Base-by-base conservation (phyloP, 352 stramenopile species). In the Hyaloperonospora arabidopsidis region DNA sequence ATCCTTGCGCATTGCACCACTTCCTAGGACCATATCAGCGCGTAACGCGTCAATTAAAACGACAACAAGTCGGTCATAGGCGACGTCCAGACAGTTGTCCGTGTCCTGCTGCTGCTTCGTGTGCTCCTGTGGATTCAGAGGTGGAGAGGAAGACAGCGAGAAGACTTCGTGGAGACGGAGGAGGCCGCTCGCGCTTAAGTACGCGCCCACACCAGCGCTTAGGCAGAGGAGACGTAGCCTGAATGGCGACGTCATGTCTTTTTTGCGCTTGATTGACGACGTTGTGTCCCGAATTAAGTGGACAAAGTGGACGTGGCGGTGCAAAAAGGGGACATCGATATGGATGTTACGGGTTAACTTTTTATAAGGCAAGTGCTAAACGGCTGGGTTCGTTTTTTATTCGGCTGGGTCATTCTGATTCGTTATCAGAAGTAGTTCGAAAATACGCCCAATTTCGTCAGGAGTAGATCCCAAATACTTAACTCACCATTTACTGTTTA, bases 41-140 rank as follows among this genome's bases (percentile, higher is more conserved):
- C 86, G 79, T 28, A 95, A 45, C 0, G 86, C 86, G 54, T 95
- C 86, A 54, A 95, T 86, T 8, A 95, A 71, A 43, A 95, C 83
- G 54, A 95, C 57, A 18, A 95, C 79, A 7, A 95, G 60, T 11
- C 86, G 76, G 49, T 89, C 86, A 45, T 88, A 95, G 7, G 50
- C 49, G 21, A 17, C 55, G 46, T 62, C 36, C 5, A 45, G 18
- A n/a, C 22, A 61, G n/a, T n/a, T n/a, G 6, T 59, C 41, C 29
- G 41, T 57, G 17, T 14, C 43, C 5, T 54, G 28, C 6, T 19
- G 12, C 13, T 28, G 45, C n/a, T 34, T 5, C 7, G 51, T 56
- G 5, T 60, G 47, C 12, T 2, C 13, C 41, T 61, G 19, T 36
- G 44, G 54, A 17, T 45, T 28, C 1, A 60, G n/a, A 8, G 45